These are phyloP conservation scores for Penicillium malachiteum DNA, from an alignment of 495 filamentous ascomycete genomes.

Conservation along the genomic window DNA sequence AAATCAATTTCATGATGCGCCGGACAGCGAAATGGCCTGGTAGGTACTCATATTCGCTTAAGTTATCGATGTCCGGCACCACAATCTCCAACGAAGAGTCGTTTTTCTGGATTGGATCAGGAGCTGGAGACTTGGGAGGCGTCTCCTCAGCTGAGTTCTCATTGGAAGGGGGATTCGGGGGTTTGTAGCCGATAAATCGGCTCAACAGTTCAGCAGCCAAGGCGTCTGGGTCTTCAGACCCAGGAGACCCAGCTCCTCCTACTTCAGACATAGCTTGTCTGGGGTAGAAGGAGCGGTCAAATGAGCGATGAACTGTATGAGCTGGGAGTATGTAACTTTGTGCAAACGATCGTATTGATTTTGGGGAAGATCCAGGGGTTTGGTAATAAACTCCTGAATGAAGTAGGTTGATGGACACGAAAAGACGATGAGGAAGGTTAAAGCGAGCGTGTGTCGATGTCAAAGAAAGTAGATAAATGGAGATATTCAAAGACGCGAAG, in stretches of 20 bases:
- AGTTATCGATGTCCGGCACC: constrained; percentile 37
- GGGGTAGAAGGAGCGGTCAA: not conserved
- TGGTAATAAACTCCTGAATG: too few species aligned
- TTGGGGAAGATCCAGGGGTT: not conserved
- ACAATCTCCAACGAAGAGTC: constrained; percentile 22
- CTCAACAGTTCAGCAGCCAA: constrained; percentile 18
- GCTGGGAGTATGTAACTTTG: not conserved
- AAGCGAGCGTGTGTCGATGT: not conserved
- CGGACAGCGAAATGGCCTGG: constrained; percentile 45
- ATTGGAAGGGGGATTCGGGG: not conserved
- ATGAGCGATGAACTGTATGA: not conserved
- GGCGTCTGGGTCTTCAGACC: constrained; percentile 16
- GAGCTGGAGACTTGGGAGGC: not conserved
- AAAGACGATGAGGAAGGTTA: not conserved
- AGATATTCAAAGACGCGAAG: too few species aligned
- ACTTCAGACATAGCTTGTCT: not conserved
- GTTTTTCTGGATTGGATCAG: not conserved
- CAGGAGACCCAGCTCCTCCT: not conserved
- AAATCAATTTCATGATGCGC: constrained; percentile 37
- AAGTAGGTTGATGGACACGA: too few species aligned
- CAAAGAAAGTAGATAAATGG: not conserved
- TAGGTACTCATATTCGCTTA: constrained; percentile 49
- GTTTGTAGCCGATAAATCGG: constrained; percentile 10
- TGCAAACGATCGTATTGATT: too few species aligned
- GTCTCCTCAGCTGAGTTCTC: too few species aligned